A percentile compares a stretch with the other conserved stretches of the same genome.
phyloP scores from a whole-genome alignment of 129 eudicot species.

The Silybum marianum region DNA sequence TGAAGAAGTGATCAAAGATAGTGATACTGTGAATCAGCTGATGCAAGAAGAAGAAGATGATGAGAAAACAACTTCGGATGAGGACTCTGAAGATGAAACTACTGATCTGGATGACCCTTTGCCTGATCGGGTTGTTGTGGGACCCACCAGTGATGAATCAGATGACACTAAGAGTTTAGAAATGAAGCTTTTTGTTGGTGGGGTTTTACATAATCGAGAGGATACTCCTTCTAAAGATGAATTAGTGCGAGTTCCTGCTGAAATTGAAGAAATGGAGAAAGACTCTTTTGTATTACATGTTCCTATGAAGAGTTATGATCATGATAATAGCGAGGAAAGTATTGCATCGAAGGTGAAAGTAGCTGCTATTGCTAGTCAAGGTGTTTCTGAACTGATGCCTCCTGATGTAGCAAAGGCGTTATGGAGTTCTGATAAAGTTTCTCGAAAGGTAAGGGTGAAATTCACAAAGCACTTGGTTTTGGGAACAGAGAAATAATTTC shows the following conservation, averaged over 20 bases:
- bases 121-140: conserved; percentile 45
- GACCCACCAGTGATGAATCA: conserved; percentile 43
- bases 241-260: conserved; percentile 79
- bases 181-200: conserved; percentile 87
- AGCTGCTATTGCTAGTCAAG: conserved; percentile 74
- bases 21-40: conserved; percentile 53
- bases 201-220: conserved; percentile 79
- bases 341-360: conserved; percentile 51
- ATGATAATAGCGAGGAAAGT: conserved; percentile 46
- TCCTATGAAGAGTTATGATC: conserved; percentile 56
- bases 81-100: conserved; percentile 62
- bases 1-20: conserved; percentile 55
- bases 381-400: conserved; percentile 92
- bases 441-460: conserved; percentile 66
- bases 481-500: background rate
- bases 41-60: conserved; percentile 59
- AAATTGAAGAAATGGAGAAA: conserved; percentile 67
- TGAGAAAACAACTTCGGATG: conserved; percentile 48
- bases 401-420: conserved; percentile 96
- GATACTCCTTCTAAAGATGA: conserved; percentile 78
- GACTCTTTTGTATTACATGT: conserved; percentile 88
- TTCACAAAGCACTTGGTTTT: conserved; percentile 15
- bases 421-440: conserved; percentile 70
- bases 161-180: conserved; percentile 63
- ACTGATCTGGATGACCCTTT: conserved; percentile 43